Percentiles rank a stretch among this genome's conserved stretches.
phyloP scores from a whole-genome alignment of 192 early-diverging fungal species.

The Chytriomyces sp. region DNA sequence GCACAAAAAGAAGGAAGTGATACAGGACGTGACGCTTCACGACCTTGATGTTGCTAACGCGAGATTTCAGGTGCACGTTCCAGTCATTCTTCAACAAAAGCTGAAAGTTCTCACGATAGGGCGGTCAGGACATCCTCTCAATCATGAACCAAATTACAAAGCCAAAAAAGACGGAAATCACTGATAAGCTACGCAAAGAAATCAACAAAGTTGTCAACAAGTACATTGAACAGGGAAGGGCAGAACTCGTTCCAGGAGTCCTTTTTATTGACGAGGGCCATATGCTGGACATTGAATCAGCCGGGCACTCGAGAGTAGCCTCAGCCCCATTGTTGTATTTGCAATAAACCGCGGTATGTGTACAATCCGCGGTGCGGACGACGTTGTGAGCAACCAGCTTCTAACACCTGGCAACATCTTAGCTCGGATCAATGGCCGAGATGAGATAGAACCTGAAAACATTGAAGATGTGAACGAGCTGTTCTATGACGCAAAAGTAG shows the following conservation, averaged over 20 bases:
- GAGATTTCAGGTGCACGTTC: conserved; percentile 66
- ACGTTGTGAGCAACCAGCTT: conserved; percentile 77
- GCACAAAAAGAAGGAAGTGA: conserved; percentile 98
- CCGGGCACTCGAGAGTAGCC: conserved; percentile 92
- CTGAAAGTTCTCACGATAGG: conserved; percentile 42
- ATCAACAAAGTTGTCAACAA: conserved; percentile 99
- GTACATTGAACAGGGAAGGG: conserved; percentile 97
- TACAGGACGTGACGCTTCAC: conserved; percentile 97
- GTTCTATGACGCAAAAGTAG: conserved; percentile 85
- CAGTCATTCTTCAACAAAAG: neutral
- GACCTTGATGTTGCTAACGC: conserved; percentile 98
- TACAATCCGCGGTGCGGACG: conserved; percentile 65
- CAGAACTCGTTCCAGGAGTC: conserved; percentile 96
- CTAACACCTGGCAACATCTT: conserved; percentile 90
- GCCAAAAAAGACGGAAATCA: conserved; percentile 99
- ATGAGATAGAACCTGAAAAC: conserved; percentile 79
- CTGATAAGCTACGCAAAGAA: conserved; percentile 95
- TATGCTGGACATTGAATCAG: conserved; percentile 99
- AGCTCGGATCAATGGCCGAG: conserved; percentile 82
- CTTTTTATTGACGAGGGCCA: conserved; percentile 99
- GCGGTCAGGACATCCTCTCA: conserved; percentile 97
- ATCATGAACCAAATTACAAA: conserved; percentile 99
- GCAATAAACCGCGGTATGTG: conserved; percentile 97
- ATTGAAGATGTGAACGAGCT: conserved; percentile 82
- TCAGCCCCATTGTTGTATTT: conserved; percentile 97